Base-by-base conservation (phyloP, 2,329 filamentous ascomycete genomes). In the Venturiaceae sp. region DNA sequence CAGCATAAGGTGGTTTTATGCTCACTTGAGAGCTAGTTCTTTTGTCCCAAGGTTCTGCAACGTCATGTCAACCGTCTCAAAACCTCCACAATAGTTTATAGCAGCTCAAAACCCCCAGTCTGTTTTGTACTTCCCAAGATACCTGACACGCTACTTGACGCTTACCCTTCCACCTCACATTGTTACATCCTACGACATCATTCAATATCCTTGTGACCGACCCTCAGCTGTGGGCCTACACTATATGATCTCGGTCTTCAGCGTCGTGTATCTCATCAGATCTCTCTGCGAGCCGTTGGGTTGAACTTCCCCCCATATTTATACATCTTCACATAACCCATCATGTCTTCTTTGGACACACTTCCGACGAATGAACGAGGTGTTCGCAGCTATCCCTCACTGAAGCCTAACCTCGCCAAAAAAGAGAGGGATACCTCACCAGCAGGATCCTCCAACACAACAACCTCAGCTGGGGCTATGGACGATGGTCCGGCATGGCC, bases 401-500 rank as follows among this genome's bases (percentile, higher is more conserved):
- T 53, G 21, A 34, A 53, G 34, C 52, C 52, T 14, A 9, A 13
- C 2, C 14, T 14, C 9, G 8, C n/a, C 7, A 21, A 28, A n/a
- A 34, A 9, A 3, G 30, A 34, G 23, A 37, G 32, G 16, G 30
- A 28, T 16, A 34, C 11, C 52, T 53, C 52, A 5, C 13, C 34
- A 4, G 23, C 32, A n/a, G 32, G 52, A 21, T 50, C 44, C n/a
- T n/a, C n/a, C 23, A 26, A 30, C 28, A 3, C 26, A 1, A 28
- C 44, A 50, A 4, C 14, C 21, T 2, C 23, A n/a, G 9, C 26
- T 16, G 30, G 16, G 28, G 9, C n/a, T 5, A 32, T 33, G 21
- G 41, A 53, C 47, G 57, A 58, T 7, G 57, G 34, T 58, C 70
- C 70, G 5, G 69, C 69, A 52, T 78, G 77, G 76, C 77, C 76